phyloP scores from a whole-genome alignment of 2,329 filamentous ascomycete species.

The Trichoderma citrinoviride region DNA sequence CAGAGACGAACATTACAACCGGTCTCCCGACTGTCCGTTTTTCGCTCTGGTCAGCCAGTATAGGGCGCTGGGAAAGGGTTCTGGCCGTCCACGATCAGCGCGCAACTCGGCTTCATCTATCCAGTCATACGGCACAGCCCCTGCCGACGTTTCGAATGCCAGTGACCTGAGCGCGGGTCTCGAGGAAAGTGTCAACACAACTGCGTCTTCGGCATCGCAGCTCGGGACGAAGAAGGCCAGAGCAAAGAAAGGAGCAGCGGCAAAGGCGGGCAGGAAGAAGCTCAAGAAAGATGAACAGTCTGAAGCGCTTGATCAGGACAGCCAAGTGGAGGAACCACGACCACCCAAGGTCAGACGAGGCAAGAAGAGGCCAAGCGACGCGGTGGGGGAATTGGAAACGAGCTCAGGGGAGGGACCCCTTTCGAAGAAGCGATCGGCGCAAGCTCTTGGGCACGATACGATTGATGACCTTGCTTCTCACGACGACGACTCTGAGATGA shows the following conservation, averaged over 20 bases:
- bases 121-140: conserved; percentile 53
- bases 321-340: conserved; percentile 24
- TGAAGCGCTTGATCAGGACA: conserved; percentile 42
- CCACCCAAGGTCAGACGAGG: conserved; percentile 48
- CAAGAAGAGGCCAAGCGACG: conserved; percentile 63
- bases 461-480: conserved; percentile 41
- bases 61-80: conserved; percentile 54
- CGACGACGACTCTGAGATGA: conserved; percentile 42
- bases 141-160: conserved; percentile 50
- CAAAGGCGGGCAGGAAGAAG: conserved; percentile 41
- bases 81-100: conserved; percentile 51
- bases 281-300: conserved; percentile 53
- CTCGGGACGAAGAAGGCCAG: conserved; percentile 55
- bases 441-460: conserved; percentile 45
- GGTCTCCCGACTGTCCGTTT: conserved; percentile 78
- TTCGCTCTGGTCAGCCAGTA: conserved; percentile 66
- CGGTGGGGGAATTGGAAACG: conserved; percentile 49
- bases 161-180: conserved; percentile 48
- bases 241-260: conserved; percentile 53
- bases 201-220: conserved; percentile 56
- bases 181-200: conserved; percentile 61
- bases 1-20: conserved; percentile 80
- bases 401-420: conserved; percentile 48
- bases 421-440: conserved; percentile 58
- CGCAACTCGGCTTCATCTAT: conserved; percentile 65